Conservation (phyloP, 495 filamentous ascomycete species). For the Penicillium canariense region DNA sequence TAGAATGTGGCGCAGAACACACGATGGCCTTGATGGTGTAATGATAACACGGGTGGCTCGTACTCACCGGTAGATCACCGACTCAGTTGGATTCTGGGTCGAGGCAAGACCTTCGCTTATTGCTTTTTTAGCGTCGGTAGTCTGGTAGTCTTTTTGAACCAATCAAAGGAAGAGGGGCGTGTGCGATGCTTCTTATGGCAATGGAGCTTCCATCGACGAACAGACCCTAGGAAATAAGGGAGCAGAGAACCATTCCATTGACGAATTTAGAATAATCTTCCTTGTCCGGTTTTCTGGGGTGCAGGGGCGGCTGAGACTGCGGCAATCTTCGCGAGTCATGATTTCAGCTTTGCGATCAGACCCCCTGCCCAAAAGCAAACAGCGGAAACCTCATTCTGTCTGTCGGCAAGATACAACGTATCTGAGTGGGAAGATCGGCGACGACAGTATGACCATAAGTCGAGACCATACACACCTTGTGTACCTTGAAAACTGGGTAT, state of each 20-base stretch:
- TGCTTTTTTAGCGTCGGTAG: neutral
- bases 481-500: neutral
- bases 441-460: neutral
- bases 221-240: neutral
- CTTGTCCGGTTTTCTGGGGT: constrained; percentile 5
- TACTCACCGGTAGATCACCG: neutral
- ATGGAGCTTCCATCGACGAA: neutral
- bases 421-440: neutral
- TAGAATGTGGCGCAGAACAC: neutral
- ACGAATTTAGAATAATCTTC: neutral
- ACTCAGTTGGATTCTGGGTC: neutral
- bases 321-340: constrained; percentile 11
- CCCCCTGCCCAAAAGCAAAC: neutral
- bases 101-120: neutral
- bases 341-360: neutral
- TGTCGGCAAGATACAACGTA: neutral
- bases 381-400: neutral
- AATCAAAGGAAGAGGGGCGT: too few species aligned
- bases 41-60: neutral
- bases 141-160: too few species aligned
- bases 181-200: too few species aligned
- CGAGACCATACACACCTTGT: neutral
- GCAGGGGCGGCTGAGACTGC: constrained; percentile 4
- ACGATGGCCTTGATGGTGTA: neutral
- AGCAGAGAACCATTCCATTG: neutral